These are phyloP conservation scores for Abelmoschus esculentus DNA, from an alignment of 345 rosid species.

Conservation along the genomic window DNA sequence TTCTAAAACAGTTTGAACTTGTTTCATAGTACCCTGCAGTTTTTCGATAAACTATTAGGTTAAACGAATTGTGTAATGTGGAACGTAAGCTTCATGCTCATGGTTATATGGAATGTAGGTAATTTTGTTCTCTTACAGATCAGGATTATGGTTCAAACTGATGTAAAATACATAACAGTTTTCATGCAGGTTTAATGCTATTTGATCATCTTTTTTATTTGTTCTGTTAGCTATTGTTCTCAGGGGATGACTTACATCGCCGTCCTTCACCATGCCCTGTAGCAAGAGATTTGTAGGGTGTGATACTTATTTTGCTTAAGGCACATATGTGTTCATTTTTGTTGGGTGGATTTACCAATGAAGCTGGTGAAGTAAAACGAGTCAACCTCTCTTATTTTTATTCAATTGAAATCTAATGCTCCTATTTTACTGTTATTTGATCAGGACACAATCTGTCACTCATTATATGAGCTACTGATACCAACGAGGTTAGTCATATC, in stretches of 20 bases:
- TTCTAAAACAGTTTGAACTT: slow-evolving; percentile 7
- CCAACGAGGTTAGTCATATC: neutral
- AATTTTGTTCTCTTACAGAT: slow-evolving; percentile 3
- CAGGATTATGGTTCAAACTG: neutral
- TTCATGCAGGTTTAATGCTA: neutral
- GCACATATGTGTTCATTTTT: neutral
- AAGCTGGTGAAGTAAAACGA: slow-evolving; percentile 7
- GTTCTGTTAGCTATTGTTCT: neutral
- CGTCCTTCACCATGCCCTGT: neutral
- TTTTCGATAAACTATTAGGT: neutral
- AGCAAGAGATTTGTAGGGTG: slow-evolving; percentile 1
- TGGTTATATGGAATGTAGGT: neutral
- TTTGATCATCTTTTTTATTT: neutral
- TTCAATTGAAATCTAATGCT: neutral
- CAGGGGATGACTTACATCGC: neutral
- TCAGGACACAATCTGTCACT: neutral
- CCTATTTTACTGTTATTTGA: neutral
- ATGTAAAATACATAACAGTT: neutral
- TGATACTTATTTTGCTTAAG: slow-evolving; percentile 4
- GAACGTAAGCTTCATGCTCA: slow-evolving; percentile 4
- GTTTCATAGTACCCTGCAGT: neutral
- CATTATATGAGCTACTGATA: neutral
- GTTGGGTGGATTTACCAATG: too few species aligned
- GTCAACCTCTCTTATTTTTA: neutral
- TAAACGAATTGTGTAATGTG: neutral